Evolutionary conservation across 2,329 filamentous ascomycete genomes (phyloP).

Genomic region (Botryosphaeria dothidea): DNA sequence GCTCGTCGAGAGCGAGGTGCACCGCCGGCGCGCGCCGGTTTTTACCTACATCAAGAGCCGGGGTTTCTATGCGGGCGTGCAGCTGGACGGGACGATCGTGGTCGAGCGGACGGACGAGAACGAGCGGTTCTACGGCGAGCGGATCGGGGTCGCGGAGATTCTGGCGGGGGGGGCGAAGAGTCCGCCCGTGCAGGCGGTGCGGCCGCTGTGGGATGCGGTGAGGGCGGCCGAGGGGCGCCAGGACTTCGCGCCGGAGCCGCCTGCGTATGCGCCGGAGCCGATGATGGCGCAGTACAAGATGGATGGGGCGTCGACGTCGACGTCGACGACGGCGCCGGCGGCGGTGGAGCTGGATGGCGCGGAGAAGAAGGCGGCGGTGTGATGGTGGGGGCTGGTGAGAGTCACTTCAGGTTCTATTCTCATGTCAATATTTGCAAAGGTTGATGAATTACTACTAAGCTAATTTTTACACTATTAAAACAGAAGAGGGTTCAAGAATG

Average conservation of each 20-base stretch:
- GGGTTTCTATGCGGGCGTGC: slow-evolving; percentile 83
- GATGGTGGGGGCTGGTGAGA: no score
- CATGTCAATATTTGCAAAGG: no score
- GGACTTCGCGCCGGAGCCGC: no score
- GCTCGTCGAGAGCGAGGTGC: slow-evolving; percentile 67
- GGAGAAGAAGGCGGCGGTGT: neutral
- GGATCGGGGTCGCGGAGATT: slow-evolving; percentile 63
- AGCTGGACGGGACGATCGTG: slow-evolving; percentile 83
- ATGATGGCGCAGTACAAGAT: neutral
- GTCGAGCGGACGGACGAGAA: slow-evolving; percentile 86
- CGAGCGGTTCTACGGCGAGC: slow-evolving; percentile 76
- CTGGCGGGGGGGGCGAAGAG: slow-evolving; percentile 55
- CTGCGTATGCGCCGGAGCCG: neutral
- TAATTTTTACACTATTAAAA: no score
- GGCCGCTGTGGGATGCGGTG: neutral
- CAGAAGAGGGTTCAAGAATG: no score
- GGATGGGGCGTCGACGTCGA: neutral
- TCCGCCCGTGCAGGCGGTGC: neutral
- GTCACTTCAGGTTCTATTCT: neutral
- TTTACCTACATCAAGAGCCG: slow-evolving; percentile 88
- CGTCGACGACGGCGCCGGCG: neutral
- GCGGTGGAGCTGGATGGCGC: neutral
- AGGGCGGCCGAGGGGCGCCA: neutral
- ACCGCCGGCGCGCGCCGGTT: slow-evolving; percentile 68
- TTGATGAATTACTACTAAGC: no score